These are phyloP conservation scores for Geum urbanum DNA, from an alignment of 306 rosid genomes.

Conservation along the genomic window DNA sequence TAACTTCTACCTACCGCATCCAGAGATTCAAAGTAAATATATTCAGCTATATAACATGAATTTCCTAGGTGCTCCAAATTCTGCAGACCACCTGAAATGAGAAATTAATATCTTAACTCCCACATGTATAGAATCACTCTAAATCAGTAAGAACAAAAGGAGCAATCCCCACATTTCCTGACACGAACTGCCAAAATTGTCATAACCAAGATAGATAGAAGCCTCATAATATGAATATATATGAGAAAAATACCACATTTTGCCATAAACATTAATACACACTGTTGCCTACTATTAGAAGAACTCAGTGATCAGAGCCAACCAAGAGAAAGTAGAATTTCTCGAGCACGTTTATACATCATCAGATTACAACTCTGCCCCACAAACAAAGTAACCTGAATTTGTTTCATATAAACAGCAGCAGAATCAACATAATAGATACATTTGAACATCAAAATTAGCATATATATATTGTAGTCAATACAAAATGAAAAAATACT, in stretches of 20 bases:
- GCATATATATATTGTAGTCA: background rate
- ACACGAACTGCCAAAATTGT: slow-evolving; percentile 50
- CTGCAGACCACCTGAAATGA: slow-evolving; percentile 79
- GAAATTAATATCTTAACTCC: background rate
- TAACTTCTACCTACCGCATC: slow-evolving; percentile 61
- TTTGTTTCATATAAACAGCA: background rate
- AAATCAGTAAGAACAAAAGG: slow-evolving; percentile 6
- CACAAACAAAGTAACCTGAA: slow-evolving; percentile 70
- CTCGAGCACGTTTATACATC: slow-evolving; percentile 13
- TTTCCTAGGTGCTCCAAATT: slow-evolving; percentile 57
- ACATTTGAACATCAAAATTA: background rate
- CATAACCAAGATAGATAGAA: slow-evolving; percentile 28
- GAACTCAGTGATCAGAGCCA: slow-evolving; percentile 15
- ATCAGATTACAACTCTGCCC: slow-evolving; percentile 65
- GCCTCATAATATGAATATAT: slow-evolving; percentile 8
- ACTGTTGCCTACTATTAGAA: background rate
- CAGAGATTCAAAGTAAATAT: slow-evolving; percentile 82
- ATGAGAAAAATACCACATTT: slow-evolving; percentile 15
- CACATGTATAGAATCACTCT: background rate
- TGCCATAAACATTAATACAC: background rate
- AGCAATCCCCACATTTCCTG: slow-evolving; percentile 56
- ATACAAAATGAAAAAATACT: background rate
- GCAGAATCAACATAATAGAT: background rate
- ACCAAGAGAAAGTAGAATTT: slow-evolving; percentile 11
- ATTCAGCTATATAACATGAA: slow-evolving; percentile 84